Evolutionary conservation across 148 eudicot species (phyloP).

Genomic region (Vaccinium myrtillus): DNA sequence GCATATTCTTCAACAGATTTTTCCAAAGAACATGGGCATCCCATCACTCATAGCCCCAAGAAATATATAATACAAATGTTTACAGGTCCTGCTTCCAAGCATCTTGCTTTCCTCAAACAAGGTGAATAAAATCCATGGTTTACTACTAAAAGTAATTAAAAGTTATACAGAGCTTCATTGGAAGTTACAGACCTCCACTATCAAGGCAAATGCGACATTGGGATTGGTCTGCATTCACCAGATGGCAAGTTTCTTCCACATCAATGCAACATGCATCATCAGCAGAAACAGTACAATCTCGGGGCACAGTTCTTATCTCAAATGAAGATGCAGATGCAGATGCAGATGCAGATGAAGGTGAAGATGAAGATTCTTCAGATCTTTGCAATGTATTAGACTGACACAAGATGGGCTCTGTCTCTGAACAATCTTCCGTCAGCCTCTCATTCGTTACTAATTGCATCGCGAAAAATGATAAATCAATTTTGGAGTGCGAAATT

Average conservation of each 20-base stretch:
- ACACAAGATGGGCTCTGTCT: slow-evolving; percentile 83
- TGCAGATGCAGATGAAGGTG: slow-evolving; percentile 56
- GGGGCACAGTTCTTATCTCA: slow-evolving; percentile 68
- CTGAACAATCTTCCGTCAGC: slow-evolving; percentile 59
- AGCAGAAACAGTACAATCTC: slow-evolving; percentile 37
- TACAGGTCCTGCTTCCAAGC: background rate
- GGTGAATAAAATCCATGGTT: slow-evolving; percentile 1
- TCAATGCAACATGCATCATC: slow-evolving; percentile 34
- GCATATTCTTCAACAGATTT: background rate
- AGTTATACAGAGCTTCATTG: slow-evolving; percentile 7
- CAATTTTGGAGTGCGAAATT: slow-evolving; percentile 30
- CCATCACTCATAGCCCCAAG: background rate
- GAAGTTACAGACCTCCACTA: slow-evolving; percentile 49
- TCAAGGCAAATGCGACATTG: slow-evolving; percentile 98
- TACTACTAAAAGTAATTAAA: background rate
- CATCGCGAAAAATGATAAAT: slow-evolving; percentile 46
- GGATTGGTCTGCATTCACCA: slow-evolving; percentile 63
- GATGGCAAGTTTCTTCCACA: slow-evolving; percentile 49
- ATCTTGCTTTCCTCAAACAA: background rate
- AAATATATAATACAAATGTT: background rate
- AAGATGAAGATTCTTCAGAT: slow-evolving; percentile 47
- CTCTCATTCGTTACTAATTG: slow-evolving; percentile 63
- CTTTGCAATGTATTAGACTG: slow-evolving; percentile 41
- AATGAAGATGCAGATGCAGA: slow-evolving; percentile 56
- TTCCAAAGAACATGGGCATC: background rate